Base-by-base conservation (phyloP, 495 filamentous ascomycete genomes). In the Penicillium bovifimosum region DNA sequence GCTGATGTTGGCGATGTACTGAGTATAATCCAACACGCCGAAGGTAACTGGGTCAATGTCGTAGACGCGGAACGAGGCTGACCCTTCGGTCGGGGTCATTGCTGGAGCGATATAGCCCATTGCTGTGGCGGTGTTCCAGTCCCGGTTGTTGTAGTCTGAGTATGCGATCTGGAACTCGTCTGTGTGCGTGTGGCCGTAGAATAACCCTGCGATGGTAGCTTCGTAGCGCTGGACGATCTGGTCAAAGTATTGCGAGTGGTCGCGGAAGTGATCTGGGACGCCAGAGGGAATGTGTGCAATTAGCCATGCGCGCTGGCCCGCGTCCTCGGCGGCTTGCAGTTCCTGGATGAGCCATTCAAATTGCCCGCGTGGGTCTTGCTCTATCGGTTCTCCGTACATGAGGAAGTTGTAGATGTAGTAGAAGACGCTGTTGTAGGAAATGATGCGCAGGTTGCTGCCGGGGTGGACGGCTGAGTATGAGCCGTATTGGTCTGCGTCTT, bases 361-460 rank as follows among this genome's bases (percentile, higher is more conserved):
- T 50, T 78, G 76, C 7, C 64, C 63, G 53, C 64, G 66, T 8
- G 78, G 78, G 53, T 81, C 77, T 10, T 33, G 60, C 41, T 77
- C 67, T 72, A 79, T 76, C 2, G 74, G 67, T 10, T 72, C 64
- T 42, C 72, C 57, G 53, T 79, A 82, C 14, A 74, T 52, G 68
- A 73, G 76, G 65, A 76, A 80, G 64, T 82, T 81, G 36, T 73
- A 65, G 41, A 69, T 71, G 57, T 82, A 81, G 68, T 78, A 83
- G 58, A 81, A 68, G 52, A 79, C 74, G 31, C 75, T 82, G 63
- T 78, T 84, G 52, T 81, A 69, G 13, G 78, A 80, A 56, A 84
- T 81, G 36, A 84, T 67, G 13, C 76, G 70, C 3, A 84, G 69
- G 10, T 72, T 71, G 18, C 63, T 64, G 41, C 61, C 55, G 9